A percentile compares a stretch with the other conserved stretches of the same genome.
Conservation (phyloP, 164 flowering plant genomes). For the Annona squamosa region DNA sequence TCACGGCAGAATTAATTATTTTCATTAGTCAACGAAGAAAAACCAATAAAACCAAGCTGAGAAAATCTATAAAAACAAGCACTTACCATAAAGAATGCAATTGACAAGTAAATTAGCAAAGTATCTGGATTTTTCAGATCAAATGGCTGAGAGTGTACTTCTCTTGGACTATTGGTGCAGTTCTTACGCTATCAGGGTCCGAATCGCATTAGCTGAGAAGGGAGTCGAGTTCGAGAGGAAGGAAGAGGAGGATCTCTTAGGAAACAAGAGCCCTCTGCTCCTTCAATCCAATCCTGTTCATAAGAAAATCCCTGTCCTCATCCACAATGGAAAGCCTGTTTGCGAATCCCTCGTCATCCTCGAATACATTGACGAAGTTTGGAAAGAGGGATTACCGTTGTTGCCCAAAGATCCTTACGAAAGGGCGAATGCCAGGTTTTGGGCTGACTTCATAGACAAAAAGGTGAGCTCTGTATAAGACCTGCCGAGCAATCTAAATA, state of each 20-base stretch:
- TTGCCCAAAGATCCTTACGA: slow-evolving; percentile 14
- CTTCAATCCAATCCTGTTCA: slow-evolving; percentile 1
- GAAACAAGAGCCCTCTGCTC: slow-evolving; percentile 8
- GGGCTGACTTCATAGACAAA: slow-evolving; percentile 12
- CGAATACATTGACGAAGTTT: slow-evolving; percentile 10
- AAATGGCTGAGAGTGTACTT: neutral
- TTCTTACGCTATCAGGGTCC: neutral
- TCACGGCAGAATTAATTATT: too few species aligned
- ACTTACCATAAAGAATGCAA: too few species aligned
- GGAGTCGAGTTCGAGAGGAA: neutral
- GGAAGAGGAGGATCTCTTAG: neutral
- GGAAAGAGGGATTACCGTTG: neutral
- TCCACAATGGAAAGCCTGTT: slow-evolving; percentile 15
- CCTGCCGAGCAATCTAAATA: too few species aligned
- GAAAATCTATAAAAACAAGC: too few species aligned
- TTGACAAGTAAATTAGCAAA: too few species aligned
- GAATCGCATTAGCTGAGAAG: slow-evolving; percentile 8
- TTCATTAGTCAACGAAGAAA: too few species aligned
- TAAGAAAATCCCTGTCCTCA: slow-evolving; percentile 11
- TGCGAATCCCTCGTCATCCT: slow-evolving; percentile 21
- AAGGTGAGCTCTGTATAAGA: neutral
- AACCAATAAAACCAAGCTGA: too few species aligned
- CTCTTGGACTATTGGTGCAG: slow-evolving; percentile 5
- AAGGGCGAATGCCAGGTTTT: slow-evolving; percentile 12
- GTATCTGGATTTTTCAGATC: neutral